A percentile compares a stretch with the other conserved stretches of the same genome.
phyloP scores from a whole-genome alignment of 805 yeast genomes.

The Isabelozyma rhagii region DNA sequence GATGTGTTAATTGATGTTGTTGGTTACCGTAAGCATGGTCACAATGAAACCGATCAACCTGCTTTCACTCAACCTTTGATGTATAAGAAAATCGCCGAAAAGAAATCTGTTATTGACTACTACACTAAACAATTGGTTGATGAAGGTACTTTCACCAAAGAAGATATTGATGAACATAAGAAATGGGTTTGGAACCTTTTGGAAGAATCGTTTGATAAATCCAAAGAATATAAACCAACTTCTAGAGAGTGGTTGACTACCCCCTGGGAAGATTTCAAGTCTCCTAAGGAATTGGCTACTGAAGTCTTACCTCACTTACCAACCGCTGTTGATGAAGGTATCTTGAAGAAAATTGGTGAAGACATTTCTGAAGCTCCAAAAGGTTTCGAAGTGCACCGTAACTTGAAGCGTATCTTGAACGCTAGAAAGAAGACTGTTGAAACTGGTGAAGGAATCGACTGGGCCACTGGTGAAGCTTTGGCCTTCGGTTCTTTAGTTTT shows the following conservation, averaged over 20 bases:
- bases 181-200: slow-evolving; percentile 96
- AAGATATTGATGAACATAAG: slow-evolving; percentile 93
- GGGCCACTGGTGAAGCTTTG: slow-evolving; percentile 99
- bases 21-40: slow-evolving; percentile 98
- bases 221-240: slow-evolving; percentile 87
- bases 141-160: slow-evolving; percentile 86
- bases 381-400: slow-evolving; percentile 86
- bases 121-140: slow-evolving; percentile 75
- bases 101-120: slow-evolving; percentile 83
- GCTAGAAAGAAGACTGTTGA: slow-evolving; percentile 84
- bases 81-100: slow-evolving; percentile 88
- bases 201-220: slow-evolving; percentile 84
- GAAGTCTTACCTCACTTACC: slow-evolving; percentile 95
- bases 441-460: slow-evolving; percentile 91
- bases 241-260: slow-evolving; percentile 97
- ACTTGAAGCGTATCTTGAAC: slow-evolving; percentile 89
- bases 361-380: slow-evolving; percentile 82
- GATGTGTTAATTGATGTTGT: slow-evolving; percentile 96
- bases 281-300: slow-evolving; percentile 93
- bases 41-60: slow-evolving; percentile 99
- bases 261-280: slow-evolving; percentile 98
- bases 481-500: slow-evolving; percentile 89
- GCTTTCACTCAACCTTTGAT: slow-evolving; percentile 97
- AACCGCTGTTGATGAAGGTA: slow-evolving; percentile 76
- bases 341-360: slow-evolving; percentile 74